phyloP scores from a whole-genome alignment of 805 yeast species.

The Saturnispora ahearnii region DNA sequence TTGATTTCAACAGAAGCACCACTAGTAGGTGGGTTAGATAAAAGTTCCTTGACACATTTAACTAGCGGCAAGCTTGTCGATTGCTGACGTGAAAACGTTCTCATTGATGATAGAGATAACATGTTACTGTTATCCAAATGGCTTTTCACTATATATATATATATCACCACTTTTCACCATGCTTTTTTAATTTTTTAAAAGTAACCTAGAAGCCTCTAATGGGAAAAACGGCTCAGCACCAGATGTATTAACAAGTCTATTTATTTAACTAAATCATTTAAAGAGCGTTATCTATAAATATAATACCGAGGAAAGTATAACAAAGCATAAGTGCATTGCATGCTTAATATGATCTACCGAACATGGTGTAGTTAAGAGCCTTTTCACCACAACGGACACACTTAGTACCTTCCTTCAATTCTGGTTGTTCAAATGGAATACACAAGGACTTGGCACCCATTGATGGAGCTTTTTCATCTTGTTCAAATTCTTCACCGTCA shows the following conservation, averaged over 20 bases:
- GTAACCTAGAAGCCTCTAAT: too few relatives aligned
- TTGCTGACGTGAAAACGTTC: not conserved
- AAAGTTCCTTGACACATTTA: conserved; percentile 23
- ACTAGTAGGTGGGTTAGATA: conserved; percentile 28
- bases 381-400: conserved; percentile 77
- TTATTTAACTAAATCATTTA: not conserved
- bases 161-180: not conserved
- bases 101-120: not conserved
- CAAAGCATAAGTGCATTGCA: not conserved
- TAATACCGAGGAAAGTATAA: not conserved
- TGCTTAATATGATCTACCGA: conserved; percentile 85
- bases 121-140: not conserved
- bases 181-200: not conserved
- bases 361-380: conserved; percentile 85
- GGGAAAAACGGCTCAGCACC: not conserved
- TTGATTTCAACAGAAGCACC: conserved; percentile 36
- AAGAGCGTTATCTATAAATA: not conserved
- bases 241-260: not conserved
- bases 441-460: conserved; percentile 99
- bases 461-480: conserved; percentile 92
- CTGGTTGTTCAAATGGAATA: conserved; percentile 91
- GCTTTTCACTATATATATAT: not conserved
- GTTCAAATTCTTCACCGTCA: conserved; percentile 77
- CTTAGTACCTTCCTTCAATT: conserved; percentile 64
- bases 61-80: not conserved